These are phyloP conservation scores for Colletotrichum sp. DNA, from an alignment of 2,329 filamentous ascomycete species.

Conservation along the genomic window DNA sequence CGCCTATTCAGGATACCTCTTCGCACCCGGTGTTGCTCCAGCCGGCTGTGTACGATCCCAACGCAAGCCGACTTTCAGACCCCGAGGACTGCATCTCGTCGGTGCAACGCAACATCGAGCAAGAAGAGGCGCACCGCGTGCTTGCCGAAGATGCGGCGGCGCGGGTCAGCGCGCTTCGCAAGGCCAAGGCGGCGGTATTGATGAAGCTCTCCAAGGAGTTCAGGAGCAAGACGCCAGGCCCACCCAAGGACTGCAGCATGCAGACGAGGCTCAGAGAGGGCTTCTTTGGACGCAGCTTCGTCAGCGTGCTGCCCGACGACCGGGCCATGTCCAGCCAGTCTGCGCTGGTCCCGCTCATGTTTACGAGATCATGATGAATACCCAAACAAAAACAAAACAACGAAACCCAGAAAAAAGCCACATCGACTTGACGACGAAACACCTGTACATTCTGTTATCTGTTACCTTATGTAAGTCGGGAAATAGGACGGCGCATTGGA, in stretches of 20 bases:
- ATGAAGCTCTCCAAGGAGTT: slow-evolving; percentile 63
- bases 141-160: slow-evolving; percentile 63
- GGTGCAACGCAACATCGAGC: slow-evolving; percentile 62
- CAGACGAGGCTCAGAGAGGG: slow-evolving; percentile 45
- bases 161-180: slow-evolving; percentile 58
- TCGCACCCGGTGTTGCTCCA: slow-evolving; percentile 59
- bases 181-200: slow-evolving; percentile 66
- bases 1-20: slow-evolving; percentile 54
- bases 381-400: neutral
- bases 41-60: slow-evolving; percentile 61
- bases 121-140: slow-evolving; percentile 59
- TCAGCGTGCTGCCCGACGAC: slow-evolving; percentile 45
- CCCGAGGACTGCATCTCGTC: slow-evolving; percentile 55
- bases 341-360: slow-evolving; percentile 64
- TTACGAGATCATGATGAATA: slow-evolving; percentile 47
- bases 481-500: slow-evolving; percentile 3
- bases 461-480: neutral
- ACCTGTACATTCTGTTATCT: slow-evolving; percentile 11
- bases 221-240: slow-evolving; percentile 19
- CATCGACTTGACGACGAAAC: neutral
- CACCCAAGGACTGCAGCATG: slow-evolving; percentile 31
- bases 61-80: slow-evolving; percentile 16
- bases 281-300: slow-evolving; percentile 43
- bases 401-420: neutral
- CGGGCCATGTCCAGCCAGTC: slow-evolving; percentile 57